These are phyloP conservation scores for Salix suchowensis DNA, from an alignment of 345 rosid species.

Conservation along the genomic window DNA sequence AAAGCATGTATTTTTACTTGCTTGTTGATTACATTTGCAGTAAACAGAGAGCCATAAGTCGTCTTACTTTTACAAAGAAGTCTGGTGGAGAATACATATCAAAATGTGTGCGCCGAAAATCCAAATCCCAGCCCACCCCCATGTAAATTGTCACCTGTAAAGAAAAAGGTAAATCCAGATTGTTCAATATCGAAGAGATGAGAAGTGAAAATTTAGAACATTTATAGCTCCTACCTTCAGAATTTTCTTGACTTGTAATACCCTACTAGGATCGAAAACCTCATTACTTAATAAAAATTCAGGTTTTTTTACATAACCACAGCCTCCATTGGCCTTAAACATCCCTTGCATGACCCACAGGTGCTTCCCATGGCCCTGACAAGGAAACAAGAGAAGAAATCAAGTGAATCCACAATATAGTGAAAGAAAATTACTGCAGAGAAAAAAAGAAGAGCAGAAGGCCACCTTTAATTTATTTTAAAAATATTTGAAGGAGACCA, in stretches of 20 bases:
- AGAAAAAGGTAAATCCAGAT: not conserved
- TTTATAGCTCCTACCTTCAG: slow-evolving; percentile 4
- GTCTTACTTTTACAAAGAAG: slow-evolving; percentile 21
- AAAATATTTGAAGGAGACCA: not conserved
- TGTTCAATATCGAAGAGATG: not conserved
- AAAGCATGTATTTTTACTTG: not conserved
- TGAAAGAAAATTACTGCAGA: not conserved
- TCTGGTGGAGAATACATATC: slow-evolving; percentile 30
- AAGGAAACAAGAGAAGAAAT: not conserved
- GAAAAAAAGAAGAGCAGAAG: too few species aligned
- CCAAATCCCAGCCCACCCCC: slow-evolving; percentile 30
- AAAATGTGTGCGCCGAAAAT: slow-evolving; percentile 24
- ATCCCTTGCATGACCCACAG: slow-evolving; percentile 32
- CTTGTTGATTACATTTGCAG: not conserved
- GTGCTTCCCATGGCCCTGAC: slow-evolving; percentile 20
- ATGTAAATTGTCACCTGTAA: slow-evolving; percentile 18
- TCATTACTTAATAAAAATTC: slow-evolving; percentile 15
- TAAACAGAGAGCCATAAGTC: not conserved
- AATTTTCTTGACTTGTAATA: slow-evolving; percentile 5
- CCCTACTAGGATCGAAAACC: slow-evolving; percentile 1
- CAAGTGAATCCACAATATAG: not conserved
- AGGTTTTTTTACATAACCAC: slow-evolving; percentile 30
- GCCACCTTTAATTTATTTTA: not conserved
- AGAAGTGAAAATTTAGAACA: not conserved
- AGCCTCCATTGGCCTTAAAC: slow-evolving; percentile 29